Evolutionary conservation across 2,329 filamentous ascomycete species (phyloP), one percentile per base, ranked within the genome.

Genomic region (Aspergillaceae sp.): DNA sequence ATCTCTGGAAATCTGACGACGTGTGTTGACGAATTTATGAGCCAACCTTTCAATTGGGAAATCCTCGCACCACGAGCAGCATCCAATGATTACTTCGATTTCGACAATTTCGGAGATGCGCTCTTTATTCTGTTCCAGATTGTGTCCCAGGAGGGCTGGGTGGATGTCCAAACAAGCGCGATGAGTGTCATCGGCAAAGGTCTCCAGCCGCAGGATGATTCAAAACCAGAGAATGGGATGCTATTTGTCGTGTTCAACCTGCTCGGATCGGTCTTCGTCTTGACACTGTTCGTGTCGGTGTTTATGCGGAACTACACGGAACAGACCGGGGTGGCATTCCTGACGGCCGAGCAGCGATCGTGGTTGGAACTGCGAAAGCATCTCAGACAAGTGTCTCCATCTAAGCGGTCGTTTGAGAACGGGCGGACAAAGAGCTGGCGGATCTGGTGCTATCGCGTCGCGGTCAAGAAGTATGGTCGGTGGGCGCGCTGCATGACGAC

Each of bases 231-330:
- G 36, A 97, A 98, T 54, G 90, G 87, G 0, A 66, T 97, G 33
- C 98, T 96, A 74, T 96, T 98, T 63, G 81, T 98, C 46, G 76
- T 91, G 4, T 98, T 97, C 80, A 98, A 98, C 68, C 79, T 98
- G 63, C 77, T 98, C 57, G 89, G 89, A 30, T 92, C 92, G 0
- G 91, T 98, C 53, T 98, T 98, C 69, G 86, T 98, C 51, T 76
- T 98, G 61, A 98, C 92, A 1, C 74, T 98, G 61, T 98, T 98
- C 66, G 94, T 98, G 41, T 97, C 92, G 47, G 92, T 98, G 50
- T 98, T 98, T 66, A 98, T 98, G 92, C 87, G 92, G 50, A 98
- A 96, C 65, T 98, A 98, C 68, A 98, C 92, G 0, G 92, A 98
- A 68, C 90, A 97, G 68, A 98, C 92, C 0, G 92, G 92, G 1